Evolutionary conservation across 352 stramenopile genomes (phyloP), one percentile per base, ranked within the genome.

Genomic region (Proteromonas lacertae): DNA sequence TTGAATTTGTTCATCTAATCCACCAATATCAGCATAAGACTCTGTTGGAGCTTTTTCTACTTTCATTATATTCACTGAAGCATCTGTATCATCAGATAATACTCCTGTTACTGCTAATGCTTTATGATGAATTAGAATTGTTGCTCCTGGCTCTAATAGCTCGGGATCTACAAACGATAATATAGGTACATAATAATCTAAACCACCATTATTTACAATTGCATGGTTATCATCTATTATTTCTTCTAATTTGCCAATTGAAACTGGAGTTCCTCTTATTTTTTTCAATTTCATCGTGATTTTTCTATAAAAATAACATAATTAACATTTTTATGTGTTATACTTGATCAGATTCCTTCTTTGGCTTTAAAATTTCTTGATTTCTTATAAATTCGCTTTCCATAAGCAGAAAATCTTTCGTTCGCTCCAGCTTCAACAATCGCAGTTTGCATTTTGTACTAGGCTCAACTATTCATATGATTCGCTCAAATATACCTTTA

Each of bases 171-270:
- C 89, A 50, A 92, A 93, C 17, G 72, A 93, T 53, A 96, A 74
- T 51, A 99, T 90, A 47, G 84, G 88, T 26, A 99, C 89, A 44
- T 98, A 97, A 53, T 98, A 98, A 56, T 98, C 86, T 1, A 87
- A 83, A 0, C 88, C 84, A 23, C 93, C 79, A 22, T 61, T 90
- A 23, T 70, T 91, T 21, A 99, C 84, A 52, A 99, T 99, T 19
- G 83, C 83, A 57, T 99, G 87, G 57, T 96, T 96, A 56, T 99
- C 89, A 57, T 99, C 89, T 49, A 99, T 96, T 57, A 99, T 89
- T 59, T 99, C 89, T 52, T 99, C 89, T 6, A 99, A 60, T 25
- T 73, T 94, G 35, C 89, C 86, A 21, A 99, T 82, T 29, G 68
- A 71, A 57, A 99, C 79, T 30, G 89, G 89, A 24, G 69, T 89